These are phyloP conservation scores for Claviceps fusiformis DNA, from an alignment of 2,329 filamentous ascomycete species.

Conservation along the genomic window DNA sequence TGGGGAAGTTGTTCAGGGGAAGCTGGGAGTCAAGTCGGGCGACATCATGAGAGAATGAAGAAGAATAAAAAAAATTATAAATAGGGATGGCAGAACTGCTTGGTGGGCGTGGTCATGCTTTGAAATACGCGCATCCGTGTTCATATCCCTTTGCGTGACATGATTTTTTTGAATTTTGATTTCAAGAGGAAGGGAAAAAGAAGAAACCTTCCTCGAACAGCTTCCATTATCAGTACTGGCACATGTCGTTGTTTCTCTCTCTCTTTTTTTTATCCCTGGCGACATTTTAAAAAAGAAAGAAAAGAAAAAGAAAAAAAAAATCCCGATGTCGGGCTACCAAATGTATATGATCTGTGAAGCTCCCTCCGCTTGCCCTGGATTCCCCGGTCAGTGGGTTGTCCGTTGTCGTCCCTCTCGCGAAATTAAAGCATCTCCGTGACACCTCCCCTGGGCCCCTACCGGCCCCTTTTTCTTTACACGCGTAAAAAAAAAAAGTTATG, in stretches of 20 bases:
- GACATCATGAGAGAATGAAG: conserved; percentile 10
- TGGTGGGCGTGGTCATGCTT: not conserved
- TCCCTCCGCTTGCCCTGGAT: not conserved
- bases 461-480: not conserved
- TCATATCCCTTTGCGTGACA: not conserved
- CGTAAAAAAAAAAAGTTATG: not conserved
- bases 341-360: not conserved
- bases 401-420: not conserved
- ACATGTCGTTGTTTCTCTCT: not conserved
- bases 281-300: not conserved
- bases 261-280: not conserved
- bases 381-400: not conserved
- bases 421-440: not conserved
- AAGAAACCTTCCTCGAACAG: not conserved
- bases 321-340: conserved; percentile 2
- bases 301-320: conserved; percentile 2
- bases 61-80: not conserved
- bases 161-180: not conserved
- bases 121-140: not conserved
- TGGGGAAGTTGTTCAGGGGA: conserved; percentile 54
- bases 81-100: not conserved
- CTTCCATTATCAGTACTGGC: not conserved
- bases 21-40: conserved; percentile 47
- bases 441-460: not conserved
- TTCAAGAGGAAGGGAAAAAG: not conserved